Evolutionary conservation across 768 basidiomycete genomes (phyloP).

Genomic region (Xanthoconium purpureum): DNA sequence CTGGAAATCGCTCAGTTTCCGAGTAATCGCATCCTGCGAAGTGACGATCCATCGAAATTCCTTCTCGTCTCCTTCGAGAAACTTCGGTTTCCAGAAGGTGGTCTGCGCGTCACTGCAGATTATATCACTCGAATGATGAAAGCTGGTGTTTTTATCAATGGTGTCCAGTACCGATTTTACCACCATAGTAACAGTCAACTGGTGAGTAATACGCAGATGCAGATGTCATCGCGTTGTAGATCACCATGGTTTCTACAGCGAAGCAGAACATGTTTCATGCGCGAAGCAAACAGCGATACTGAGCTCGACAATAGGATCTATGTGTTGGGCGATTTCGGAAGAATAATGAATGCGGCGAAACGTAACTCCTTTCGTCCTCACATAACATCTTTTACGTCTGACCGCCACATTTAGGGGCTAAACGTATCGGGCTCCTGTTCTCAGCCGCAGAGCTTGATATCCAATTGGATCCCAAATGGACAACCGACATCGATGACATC

Average conservation of each 20-base stretch:
- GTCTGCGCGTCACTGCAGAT: slow-evolving; percentile 46
- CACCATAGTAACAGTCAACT: slow-evolving; percentile 71
- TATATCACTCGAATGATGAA: slow-evolving; percentile 57
- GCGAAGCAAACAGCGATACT: slow-evolving; percentile 48
- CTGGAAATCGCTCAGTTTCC: slow-evolving; percentile 49
- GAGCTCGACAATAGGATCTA: slow-evolving; percentile 62
- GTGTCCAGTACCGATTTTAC: slow-evolving; percentile 62
- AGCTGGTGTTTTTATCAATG: slow-evolving; percentile 55
- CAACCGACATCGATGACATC: slow-evolving; percentile 59
- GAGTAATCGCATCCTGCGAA: slow-evolving; percentile 55
- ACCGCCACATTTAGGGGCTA: slow-evolving; percentile 48
- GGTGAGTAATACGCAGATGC: slow-evolving; percentile 33
- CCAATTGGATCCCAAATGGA: slow-evolving; percentile 45
- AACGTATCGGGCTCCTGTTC: slow-evolving; percentile 65
- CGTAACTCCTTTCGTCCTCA: slow-evolving; percentile 33
- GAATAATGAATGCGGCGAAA: slow-evolving; percentile 63
- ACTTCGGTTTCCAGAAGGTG: slow-evolving; percentile 54
- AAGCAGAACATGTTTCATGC: slow-evolving; percentile 60
- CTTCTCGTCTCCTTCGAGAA: slow-evolving; percentile 51
- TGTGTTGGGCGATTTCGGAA: slow-evolving; percentile 52
- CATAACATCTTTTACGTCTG: not conserved
- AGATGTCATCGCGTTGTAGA: not conserved
- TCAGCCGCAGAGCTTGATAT: slow-evolving; percentile 62
- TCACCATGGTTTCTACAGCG: slow-evolving; percentile 37
- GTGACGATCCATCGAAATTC: slow-evolving; percentile 56